These are phyloP conservation scores for Amanita phalloides DNA, from an alignment of 768 basidiomycete genomes.

Conservation along the genomic window DNA sequence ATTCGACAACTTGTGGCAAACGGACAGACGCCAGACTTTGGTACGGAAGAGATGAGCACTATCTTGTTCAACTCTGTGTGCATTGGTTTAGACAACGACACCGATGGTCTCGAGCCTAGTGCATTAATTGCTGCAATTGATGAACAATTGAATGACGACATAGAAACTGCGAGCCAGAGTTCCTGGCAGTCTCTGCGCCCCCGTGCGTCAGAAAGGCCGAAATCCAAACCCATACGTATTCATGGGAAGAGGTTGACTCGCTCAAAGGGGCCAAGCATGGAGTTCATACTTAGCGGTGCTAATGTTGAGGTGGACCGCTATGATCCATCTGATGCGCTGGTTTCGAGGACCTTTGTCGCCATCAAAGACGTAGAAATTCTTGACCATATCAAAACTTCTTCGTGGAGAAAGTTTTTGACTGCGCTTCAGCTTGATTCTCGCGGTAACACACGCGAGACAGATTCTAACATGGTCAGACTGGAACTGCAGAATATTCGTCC, in stretches of 20 bases:
- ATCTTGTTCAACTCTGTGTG: conserved; percentile 91
- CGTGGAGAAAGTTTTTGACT: conserved; percentile 96
- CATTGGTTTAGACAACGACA: conserved; percentile 77
- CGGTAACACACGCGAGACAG: conserved; percentile 85
- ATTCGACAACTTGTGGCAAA: conserved; percentile 87
- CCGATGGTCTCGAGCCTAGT: conserved; percentile 63
- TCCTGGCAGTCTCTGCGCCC: conserved; percentile 87
- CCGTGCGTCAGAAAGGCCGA: conserved; percentile 30
- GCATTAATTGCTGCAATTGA: conserved; percentile 87
- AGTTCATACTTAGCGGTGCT: conserved; percentile 63
- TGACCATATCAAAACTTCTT: conserved; percentile 96
- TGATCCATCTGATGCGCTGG: conserved; percentile 38
- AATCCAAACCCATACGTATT: conserved; percentile 26
- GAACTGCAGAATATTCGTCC: conserved; percentile 72
- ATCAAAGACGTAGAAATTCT: conserved; percentile 78
- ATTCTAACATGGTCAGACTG: conserved; percentile 86
- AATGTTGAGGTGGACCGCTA: conserved; percentile 61
- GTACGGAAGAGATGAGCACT: conserved; percentile 59
- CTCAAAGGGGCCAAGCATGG: conserved; percentile 73
- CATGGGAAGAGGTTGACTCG: conserved; percentile 57
- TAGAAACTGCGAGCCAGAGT: conserved; percentile 66
- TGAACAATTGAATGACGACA: conserved; percentile 71
- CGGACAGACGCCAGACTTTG: conserved; percentile 79
- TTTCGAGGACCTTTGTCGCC: conserved; percentile 57
- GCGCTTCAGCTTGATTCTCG: conserved; percentile 73